Evolutionary conservation across 352 stramenopile genomes (phyloP).

Genomic region (Peronospora destructor): DNA sequence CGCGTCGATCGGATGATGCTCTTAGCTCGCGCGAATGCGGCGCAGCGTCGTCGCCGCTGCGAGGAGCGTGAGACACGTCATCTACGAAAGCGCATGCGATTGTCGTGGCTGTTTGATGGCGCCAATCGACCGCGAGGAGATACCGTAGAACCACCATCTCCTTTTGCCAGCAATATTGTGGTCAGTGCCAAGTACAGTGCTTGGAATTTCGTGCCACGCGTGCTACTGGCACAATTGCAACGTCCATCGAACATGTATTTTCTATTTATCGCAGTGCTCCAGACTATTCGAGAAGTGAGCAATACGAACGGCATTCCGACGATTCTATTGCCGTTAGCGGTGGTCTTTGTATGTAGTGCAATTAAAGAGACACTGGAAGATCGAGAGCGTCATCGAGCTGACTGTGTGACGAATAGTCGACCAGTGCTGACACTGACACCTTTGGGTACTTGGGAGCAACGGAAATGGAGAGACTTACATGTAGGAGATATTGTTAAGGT

Average conservation of each 20-base stretch:
- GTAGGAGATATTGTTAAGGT: constrained; percentile 84
- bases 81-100: constrained; percentile 12
- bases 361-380: constrained; percentile 84
- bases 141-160: constrained; percentile 20
- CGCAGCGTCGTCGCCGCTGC: constrained; percentile 14
- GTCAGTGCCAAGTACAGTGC: constrained; percentile 78
- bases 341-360: constrained; percentile 75
- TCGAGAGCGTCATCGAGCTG: constrained; percentile 65
- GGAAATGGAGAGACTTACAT: constrained; percentile 54
- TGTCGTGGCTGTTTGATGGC: constrained; percentile 25
- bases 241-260: constrained; percentile 84
- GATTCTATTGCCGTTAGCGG: constrained; percentile 59
- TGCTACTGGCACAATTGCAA: constrained; percentile 67
- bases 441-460: constrained; percentile 39
- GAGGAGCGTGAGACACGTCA: constrained; percentile 21
- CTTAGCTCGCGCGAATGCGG: constrained; percentile 17
- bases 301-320: constrained; percentile 83
- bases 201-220: constrained; percentile 68
- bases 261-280: constrained; percentile 75
- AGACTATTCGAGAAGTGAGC: constrained; percentile 77
- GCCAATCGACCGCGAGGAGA: constrained; percentile 11
- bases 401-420: constrained; percentile 65
- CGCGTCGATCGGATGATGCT: constrained; percentile 35
- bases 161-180: constrained; percentile 62
- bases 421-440: constrained; percentile 41